Evolutionary conservation across 78 protist genomes (phyloP).

Genomic region (Dictyostelium capitatum): DNA sequence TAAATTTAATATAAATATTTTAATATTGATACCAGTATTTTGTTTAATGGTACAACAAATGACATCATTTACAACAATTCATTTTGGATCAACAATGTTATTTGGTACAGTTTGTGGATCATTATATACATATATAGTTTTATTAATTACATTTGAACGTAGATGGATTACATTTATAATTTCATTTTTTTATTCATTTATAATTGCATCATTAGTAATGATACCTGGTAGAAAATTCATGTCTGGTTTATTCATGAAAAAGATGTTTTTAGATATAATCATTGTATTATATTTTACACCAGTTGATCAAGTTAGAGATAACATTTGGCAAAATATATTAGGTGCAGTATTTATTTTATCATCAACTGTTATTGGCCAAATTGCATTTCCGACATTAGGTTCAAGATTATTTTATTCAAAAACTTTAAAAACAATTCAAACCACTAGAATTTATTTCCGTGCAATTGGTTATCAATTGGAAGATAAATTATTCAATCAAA

Average conservation of each 20-base stretch:
- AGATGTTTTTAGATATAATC: conserved; percentile 35
- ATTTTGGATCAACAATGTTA: conserved; percentile 3
- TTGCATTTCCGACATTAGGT: conserved; percentile 22
- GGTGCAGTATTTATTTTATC: background rate
- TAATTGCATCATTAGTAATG: background rate
- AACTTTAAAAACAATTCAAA: conserved; percentile 25
- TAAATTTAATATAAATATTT: background rate
- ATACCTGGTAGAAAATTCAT: conserved; percentile 21
- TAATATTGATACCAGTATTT: conserved; percentile 48
- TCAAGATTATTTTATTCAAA: conserved; percentile 12
- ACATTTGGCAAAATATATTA: conserved; percentile 25
- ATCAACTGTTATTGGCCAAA: background rate
- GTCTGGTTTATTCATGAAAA: conserved; percentile 12
- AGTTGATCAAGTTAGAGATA: background rate
- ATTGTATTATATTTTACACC: conserved; percentile 51
- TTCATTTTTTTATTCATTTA: background rate
- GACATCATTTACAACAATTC: conserved; percentile 7
- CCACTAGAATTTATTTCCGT: conserved; percentile 21
- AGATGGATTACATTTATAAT: conserved; percentile 52
- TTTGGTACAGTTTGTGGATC: background rate
- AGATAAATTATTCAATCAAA: background rate
- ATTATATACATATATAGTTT: background rate
- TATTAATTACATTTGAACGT: background rate
- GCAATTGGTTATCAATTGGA: conserved; percentile 57
- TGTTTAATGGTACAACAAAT: conserved; percentile 11